phyloP scores from a whole-genome alignment of 2,329 filamentous ascomycete species.

The Coniochaeta prunicola region DNA sequence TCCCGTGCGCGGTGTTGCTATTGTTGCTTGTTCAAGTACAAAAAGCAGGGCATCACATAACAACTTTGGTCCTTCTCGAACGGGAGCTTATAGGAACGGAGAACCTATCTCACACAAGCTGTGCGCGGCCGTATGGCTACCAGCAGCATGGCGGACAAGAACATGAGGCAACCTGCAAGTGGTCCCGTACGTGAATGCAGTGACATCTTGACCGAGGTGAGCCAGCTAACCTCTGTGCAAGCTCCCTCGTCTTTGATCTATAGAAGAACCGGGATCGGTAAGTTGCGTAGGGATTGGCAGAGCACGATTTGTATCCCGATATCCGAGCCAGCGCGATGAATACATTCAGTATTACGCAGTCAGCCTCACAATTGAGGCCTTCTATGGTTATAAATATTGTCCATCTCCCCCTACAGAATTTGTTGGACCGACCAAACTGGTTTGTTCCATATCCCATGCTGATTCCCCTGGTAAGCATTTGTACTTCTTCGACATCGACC shows the following conservation, averaged over 20 bases:
- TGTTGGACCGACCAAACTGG: background rate
- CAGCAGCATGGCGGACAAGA: background rate
- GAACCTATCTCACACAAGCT: background rate
- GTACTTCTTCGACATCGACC: conserved; percentile 2
- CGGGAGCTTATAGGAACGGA: background rate
- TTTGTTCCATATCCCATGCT: conserved; percentile 8
- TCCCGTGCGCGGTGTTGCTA: too few relatives aligned
- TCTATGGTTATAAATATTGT: background rate
- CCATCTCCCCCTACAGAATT: background rate
- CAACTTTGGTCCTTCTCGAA: too few relatives aligned
- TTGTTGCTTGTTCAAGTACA: background rate
- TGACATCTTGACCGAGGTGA: background rate
- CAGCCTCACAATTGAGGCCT: background rate
- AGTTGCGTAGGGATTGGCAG: background rate
- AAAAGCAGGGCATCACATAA: too few relatives aligned
- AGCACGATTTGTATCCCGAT: background rate
- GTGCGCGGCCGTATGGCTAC: background rate
- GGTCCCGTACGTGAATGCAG: background rate
- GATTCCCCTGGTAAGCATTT: conserved; percentile 6
- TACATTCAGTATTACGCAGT: background rate
- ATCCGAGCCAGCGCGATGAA: background rate
- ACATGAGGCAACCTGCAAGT: background rate
- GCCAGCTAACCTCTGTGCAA: background rate
- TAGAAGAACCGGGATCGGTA: background rate
- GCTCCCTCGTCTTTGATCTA: background rate